phyloP scores from a whole-genome alignment of 768 basidiomycete species.

The Mycena haematopus region DNA sequence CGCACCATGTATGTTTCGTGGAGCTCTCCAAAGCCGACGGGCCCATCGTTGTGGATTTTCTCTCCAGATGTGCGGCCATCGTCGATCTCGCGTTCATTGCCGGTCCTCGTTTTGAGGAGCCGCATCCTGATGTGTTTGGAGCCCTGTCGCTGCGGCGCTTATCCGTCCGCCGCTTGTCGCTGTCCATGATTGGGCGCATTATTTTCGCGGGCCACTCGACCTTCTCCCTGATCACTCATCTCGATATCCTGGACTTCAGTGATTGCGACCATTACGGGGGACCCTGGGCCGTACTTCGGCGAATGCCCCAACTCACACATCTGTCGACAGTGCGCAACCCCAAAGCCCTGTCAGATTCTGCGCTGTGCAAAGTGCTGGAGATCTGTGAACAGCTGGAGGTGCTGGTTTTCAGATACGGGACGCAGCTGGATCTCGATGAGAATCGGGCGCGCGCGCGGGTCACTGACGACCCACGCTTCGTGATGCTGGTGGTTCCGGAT shows the following conservation, averaged over 20 bases:
- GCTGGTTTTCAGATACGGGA: background rate
- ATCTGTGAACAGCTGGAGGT: background rate
- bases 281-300: background rate
- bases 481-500: background rate
- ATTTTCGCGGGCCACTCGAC: background rate
- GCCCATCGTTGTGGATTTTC: background rate
- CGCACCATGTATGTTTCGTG: background rate
- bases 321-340: background rate
- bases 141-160: background rate
- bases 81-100: background rate
- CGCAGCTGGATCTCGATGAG: background rate
- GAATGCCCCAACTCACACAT: background rate
- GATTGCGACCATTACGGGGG: background rate
- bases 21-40: background rate
- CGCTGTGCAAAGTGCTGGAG: background rate
- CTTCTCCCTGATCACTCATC: background rate
- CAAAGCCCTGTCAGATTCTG: background rate
- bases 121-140: background rate
- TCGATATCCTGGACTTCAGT: background rate
- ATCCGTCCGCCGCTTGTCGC: background rate
- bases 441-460: background rate
- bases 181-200: background rate
- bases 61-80: background rate
- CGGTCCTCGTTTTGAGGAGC: background rate
- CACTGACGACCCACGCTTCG: background rate